Percentiles rank a stretch among this genome's conserved stretches.
phyloP scores from a whole-genome alignment of 2,329 filamentous ascomycete species.

The Monosporascus sp. region DNA sequence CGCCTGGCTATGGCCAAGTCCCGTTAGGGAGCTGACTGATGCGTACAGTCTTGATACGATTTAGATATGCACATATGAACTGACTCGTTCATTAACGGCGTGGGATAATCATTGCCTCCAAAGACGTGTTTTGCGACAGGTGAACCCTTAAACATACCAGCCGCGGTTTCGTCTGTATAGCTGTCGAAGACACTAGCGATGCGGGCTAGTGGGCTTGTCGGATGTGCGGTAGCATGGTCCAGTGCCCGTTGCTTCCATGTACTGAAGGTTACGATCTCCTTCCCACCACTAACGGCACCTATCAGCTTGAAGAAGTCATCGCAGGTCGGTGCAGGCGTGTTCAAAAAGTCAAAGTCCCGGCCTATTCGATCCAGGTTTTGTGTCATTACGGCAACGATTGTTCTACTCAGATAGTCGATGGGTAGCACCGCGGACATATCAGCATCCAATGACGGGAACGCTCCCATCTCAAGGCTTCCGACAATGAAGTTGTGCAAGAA shows the following conservation, averaged over 20 bases:
- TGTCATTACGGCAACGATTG: constrained; percentile 20
- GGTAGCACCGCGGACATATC: constrained; percentile 21
- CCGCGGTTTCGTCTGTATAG: constrained; percentile 18
- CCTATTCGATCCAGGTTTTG: constrained; percentile 13
- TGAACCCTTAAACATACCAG: constrained; percentile 17
- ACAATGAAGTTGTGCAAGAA: constrained; percentile 23
- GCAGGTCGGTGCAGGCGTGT: constrained; percentile 16
- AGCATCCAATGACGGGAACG: constrained; percentile 20
- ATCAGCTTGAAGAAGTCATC: constrained; percentile 19
- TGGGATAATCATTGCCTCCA: constrained; percentile 16
- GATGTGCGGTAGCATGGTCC: constrained; percentile 13
- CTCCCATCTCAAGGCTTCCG: constrained; percentile 22
- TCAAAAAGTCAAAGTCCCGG: constrained; percentile 23
- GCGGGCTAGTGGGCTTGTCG: constrained; percentile 16
- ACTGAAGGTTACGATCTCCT: constrained; percentile 16
- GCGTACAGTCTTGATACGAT: constrained; percentile 1
- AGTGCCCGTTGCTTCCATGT: constrained; percentile 20
- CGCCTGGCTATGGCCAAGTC: no score
- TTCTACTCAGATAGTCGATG: constrained; percentile 22
- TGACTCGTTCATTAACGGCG: constrained; percentile 12
- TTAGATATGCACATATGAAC: constrained; percentile 10
- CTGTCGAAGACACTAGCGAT: constrained; percentile 22
- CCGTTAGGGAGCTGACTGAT: no score
- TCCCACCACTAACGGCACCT: constrained; percentile 8
- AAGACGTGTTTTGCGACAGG: constrained; percentile 18